phyloP scores from a whole-genome alignment of 192 early-diverging fungal genomes.

The Coemansia furcata region DNA sequence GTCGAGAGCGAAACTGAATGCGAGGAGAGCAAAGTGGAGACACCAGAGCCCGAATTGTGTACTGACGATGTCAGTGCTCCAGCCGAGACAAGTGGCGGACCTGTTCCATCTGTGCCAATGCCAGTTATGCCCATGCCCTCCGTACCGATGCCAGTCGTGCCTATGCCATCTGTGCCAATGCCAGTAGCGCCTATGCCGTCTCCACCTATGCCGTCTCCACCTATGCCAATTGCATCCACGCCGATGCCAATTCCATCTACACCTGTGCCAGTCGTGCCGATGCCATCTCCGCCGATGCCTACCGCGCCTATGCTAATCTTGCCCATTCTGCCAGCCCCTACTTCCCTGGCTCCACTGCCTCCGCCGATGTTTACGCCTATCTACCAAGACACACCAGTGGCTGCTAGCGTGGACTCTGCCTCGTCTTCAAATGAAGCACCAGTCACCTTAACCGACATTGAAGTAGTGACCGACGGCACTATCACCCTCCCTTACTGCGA shows the following conservation, averaged over 20 bases:
- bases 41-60: not conserved
- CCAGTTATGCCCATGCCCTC: too few relatives aligned
- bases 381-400: not conserved
- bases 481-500: not conserved
- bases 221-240: not conserved
- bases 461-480: not conserved
- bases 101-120: too few relatives aligned
- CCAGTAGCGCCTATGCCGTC: not conserved
- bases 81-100: too few relatives aligned
- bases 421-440: not conserved
- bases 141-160: too few relatives aligned
- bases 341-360: conserved; percentile 1
- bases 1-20: not conserved
- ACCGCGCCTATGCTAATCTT: not conserved
- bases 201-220: not conserved
- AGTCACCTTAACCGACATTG: not conserved
- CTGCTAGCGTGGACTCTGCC: not conserved
- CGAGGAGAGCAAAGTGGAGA: not conserved
- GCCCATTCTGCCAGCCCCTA: conserved; percentile 5
- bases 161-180: not conserved
- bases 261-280: conserved; percentile 11
- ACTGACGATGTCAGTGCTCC: not conserved
- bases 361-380: not conserved
- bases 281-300: conserved; percentile 15
- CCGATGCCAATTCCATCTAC: too few relatives aligned